A percentile compares a stretch with the other conserved stretches of the same genome.
Conservation (phyloP, 495 filamentous ascomycete genomes). For the Podospora didyma region DNA sequence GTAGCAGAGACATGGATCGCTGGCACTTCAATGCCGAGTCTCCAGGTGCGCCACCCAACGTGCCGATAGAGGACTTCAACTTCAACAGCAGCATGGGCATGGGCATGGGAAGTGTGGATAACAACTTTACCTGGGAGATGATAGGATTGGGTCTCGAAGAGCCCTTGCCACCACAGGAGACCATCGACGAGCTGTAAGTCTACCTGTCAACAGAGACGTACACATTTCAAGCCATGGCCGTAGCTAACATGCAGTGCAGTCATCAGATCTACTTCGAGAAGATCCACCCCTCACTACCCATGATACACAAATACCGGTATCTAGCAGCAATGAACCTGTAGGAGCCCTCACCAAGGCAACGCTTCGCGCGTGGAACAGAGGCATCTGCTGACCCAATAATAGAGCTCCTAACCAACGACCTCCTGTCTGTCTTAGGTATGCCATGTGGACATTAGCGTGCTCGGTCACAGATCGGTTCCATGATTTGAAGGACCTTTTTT, state of each 20-base stretch:
- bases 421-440: conserved; percentile 84
- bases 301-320: conserved; percentile 86
- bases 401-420: conserved; percentile 78
- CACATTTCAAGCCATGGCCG: not conserved
- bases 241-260: conserved; percentile 38
- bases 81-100: conserved; percentile 47
- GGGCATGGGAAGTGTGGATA: conserved; percentile 40
- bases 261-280: conserved; percentile 88
- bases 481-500: conserved; percentile 76
- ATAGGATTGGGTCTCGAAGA: conserved; percentile 91
- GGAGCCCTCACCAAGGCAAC: too few relatives aligned
- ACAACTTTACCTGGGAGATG: conserved; percentile 78
- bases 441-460: conserved; percentile 88
- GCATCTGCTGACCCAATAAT: not conserved
- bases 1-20: conserved; percentile 44
- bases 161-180: conserved; percentile 80
- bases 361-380: too few relatives aligned
- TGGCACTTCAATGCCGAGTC: conserved; percentile 52
- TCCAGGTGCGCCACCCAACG: conserved; percentile 31
- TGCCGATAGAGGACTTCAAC: conserved; percentile 43
- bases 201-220: not conserved
- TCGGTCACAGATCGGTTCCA: conserved; percentile 76
- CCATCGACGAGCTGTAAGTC: conserved; percentile 83
- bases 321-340: conserved; percentile 76
- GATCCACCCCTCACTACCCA: conserved; percentile 76